Conservation (phyloP, 2,329 filamentous ascomycete genomes). For the Calonectria fujianensis region DNA sequence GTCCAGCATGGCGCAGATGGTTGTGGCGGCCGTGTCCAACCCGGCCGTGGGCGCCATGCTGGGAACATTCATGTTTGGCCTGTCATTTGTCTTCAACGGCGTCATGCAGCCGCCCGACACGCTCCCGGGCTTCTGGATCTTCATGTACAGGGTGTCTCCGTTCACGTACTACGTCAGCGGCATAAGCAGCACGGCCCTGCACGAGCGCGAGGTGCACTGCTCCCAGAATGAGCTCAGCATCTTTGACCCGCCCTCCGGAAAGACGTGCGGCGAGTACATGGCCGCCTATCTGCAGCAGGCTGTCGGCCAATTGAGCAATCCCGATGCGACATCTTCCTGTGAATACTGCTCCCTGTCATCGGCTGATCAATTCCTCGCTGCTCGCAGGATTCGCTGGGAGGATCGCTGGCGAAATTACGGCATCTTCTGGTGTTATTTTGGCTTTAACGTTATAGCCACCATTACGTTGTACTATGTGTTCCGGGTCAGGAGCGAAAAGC, state of each 20-base stretch:
- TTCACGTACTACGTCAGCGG: slow-evolving; percentile 69
- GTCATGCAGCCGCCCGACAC: slow-evolving; percentile 73
- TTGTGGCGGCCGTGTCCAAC: slow-evolving; percentile 78
- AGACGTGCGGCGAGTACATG: slow-evolving; percentile 32
- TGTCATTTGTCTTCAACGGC: slow-evolving; percentile 72
- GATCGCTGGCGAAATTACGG: slow-evolving; percentile 80
- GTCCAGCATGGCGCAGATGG: slow-evolving; percentile 80
- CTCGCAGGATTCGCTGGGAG: slow-evolving; percentile 64
- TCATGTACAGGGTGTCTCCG: slow-evolving; percentile 41
- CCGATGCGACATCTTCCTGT: slow-evolving; percentile 71
- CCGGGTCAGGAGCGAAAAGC: slow-evolving; percentile 39
- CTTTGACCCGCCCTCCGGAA: slow-evolving; percentile 73
- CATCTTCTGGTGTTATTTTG: slow-evolving; percentile 77
- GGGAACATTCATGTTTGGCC: slow-evolving; percentile 62
- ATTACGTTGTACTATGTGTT: slow-evolving; percentile 73
- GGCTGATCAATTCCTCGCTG: slow-evolving; percentile 74
- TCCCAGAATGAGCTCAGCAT: slow-evolving; percentile 72
- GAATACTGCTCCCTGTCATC: slow-evolving; percentile 77
- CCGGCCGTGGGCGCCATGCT: slow-evolving; percentile 67
- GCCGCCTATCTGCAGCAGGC: slow-evolving; percentile 3
- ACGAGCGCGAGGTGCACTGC: slow-evolving; percentile 69
- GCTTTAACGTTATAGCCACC: slow-evolving; percentile 75
- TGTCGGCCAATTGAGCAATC: slow-evolving; percentile 75
- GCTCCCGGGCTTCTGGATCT: slow-evolving; percentile 40
- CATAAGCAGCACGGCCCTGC: slow-evolving; percentile 77